Evolutionary conservation across 2,329 filamentous ascomycete genomes (phyloP).

Genomic region (Penicillium sp.): DNA sequence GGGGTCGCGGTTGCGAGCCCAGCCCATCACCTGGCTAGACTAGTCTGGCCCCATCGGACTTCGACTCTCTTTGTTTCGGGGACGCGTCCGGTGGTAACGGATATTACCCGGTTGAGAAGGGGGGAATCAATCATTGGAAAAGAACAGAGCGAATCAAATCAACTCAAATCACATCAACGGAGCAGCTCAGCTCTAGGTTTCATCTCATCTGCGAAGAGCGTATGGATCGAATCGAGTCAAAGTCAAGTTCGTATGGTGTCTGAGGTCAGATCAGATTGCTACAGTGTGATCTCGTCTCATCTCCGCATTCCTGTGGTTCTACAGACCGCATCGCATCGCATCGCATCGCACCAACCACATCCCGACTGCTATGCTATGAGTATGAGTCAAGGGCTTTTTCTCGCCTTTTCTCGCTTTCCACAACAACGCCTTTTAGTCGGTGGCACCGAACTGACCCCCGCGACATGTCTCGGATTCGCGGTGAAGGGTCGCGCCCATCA

Average conservation of each 20-base stretch:
- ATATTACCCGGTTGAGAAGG: not conserved
- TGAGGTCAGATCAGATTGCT: not conserved
- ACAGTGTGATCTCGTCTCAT: not conserved
- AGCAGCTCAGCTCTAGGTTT: not conserved
- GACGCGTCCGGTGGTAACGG: not conserved
- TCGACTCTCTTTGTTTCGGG: not conserved
- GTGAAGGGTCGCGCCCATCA: conserved; percentile 1
- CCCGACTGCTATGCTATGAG: not conserved
- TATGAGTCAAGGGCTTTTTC: conserved; percentile 4
- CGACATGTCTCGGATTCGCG: conserved; percentile 5
- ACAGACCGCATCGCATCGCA: not conserved
- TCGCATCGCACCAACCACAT: too few species aligned
- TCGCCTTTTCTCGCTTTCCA: conserved; percentile 1
- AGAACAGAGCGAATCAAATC: not conserved
- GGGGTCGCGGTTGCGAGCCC: too few species aligned
- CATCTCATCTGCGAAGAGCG: not conserved
- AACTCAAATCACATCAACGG: not conserved
- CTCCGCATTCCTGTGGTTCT: too few species aligned
- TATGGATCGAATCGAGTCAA: not conserved
- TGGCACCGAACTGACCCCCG: conserved; percentile 1
- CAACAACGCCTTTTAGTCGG: not conserved
- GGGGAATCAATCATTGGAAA: too few species aligned
- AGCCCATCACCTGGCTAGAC: too few species aligned
- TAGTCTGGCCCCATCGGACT: not conserved
- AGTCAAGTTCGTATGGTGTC: not conserved